Evolutionary conservation across 164 flowering plant genomes (phyloP), one percentile per base, ranked within the genome.

Genomic region (Umbellularia californica): DNA sequence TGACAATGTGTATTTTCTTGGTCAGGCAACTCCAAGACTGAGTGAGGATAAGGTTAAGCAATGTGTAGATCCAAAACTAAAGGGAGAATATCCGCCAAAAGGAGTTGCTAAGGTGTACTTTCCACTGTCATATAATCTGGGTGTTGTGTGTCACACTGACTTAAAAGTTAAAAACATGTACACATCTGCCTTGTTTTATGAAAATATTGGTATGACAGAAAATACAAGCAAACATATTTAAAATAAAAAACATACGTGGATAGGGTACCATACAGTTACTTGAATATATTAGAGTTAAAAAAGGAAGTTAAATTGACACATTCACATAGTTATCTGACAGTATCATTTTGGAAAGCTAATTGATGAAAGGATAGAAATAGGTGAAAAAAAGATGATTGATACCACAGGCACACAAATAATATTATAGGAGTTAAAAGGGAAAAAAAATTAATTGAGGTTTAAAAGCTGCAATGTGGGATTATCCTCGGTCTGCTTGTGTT

Each of bases 11-110:
- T 50, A 23, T 24, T 51, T 19, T 41, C 58, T 70, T 41, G 55
- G 75, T 28, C 75, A 84, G 87, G 89, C 85, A 28, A 84, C 87
- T 67, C 89, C 89, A 58, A 84, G 88, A 74, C 74, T 86, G 77
- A 85, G 87, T 66, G 87, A 84, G 70, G 87, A 85, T 65, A 85
- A 82, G 65, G 86, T 85, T 63, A 83, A 80, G 81, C 86, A 83
- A 58, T 85, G 88, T 58, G 83, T 83, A n/a, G 86, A 85, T 79
- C 88, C 88, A 41, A 86, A 83, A 77, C 80, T 86, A 20, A 81
- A 86, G 19, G 76, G 79, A 1, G 83, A 84, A 4, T 86, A 72
- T 79, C 87, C 87, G 9, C 87, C 87, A 25, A 86, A 86, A 74
- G 88, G 83, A 13, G 68, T 86, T 23, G 87, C 87, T 22, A 86